A percentile compares a stretch with the other conserved stretches of the same genome.
Evolutionary conservation across 2,329 filamentous ascomycete genomes (phyloP).

Genomic region (Epichloe uncinata): DNA sequence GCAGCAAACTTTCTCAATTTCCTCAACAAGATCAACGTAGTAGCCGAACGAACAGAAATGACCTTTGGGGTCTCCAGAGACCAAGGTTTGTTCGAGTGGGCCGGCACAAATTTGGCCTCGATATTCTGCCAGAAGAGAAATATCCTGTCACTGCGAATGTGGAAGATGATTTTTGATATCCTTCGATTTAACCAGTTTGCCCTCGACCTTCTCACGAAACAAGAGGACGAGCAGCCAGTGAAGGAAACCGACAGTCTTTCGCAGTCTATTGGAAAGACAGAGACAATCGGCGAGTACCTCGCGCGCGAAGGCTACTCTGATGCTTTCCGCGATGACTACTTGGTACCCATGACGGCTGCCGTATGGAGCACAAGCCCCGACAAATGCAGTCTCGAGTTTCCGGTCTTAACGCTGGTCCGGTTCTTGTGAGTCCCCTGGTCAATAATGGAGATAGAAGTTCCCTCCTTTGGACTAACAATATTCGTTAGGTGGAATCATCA

Average conservation of each 20-base stretch:
- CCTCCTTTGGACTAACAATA: constrained; percentile 11
- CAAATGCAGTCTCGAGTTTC: constrained; percentile 61
- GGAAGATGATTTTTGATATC: constrained; percentile 77
- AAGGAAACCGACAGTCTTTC: constrained; percentile 16
- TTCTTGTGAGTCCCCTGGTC: constrained; percentile 46
- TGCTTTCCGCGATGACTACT: constrained; percentile 66
- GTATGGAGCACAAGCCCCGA: constrained; percentile 74
- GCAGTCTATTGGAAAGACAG: constrained; percentile 17
- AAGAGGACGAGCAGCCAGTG: constrained; percentile 26
- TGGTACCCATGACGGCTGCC: constrained; percentile 71
- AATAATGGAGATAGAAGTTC: not conserved
- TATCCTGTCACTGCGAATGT: constrained; percentile 55
- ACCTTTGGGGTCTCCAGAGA: constrained; percentile 68
- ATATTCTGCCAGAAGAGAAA: constrained; percentile 62
- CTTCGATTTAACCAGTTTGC: constrained; percentile 75
- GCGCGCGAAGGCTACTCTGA: constrained; percentile 64
- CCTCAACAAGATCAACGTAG: constrained; percentile 50
- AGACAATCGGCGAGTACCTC: constrained; percentile 65
- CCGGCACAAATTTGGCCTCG: constrained; percentile 46
- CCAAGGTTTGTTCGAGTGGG: constrained; percentile 67
- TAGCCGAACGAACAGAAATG: constrained; percentile 55
- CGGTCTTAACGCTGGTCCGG: constrained; percentile 57
- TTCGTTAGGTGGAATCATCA: constrained; percentile 59
- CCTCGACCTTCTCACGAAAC: constrained; percentile 52
- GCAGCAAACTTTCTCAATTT: constrained; percentile 70